A percentile compares a stretch with the other conserved stretches of the same genome.
These are phyloP conservation scores for Peziza echinospora DNA, from an alignment of 495 filamentous ascomycete species.

Conservation along the genomic window DNA sequence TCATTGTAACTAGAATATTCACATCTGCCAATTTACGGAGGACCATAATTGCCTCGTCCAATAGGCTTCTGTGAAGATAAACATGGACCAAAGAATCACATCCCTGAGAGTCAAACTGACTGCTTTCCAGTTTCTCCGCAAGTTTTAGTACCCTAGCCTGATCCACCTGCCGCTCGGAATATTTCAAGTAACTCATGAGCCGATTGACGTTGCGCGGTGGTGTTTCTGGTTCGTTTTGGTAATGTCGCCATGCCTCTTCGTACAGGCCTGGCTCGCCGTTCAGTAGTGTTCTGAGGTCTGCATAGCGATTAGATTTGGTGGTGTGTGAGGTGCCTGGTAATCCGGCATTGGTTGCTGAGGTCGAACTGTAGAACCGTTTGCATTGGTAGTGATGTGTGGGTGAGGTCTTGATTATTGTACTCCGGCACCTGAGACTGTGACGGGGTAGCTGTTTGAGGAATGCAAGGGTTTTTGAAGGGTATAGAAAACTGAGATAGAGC, in stretches of 20 bases:
- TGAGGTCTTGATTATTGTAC: no score
- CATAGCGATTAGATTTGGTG: no score
- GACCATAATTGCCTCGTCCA: not conserved
- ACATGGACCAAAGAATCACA: not conserved
- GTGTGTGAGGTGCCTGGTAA: no score
- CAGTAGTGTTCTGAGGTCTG: not conserved
- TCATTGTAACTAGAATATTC: not conserved
- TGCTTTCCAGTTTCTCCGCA: not conserved
- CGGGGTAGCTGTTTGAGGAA: slow-evolving; percentile 6
- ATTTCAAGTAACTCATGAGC: slow-evolving; percentile 5
- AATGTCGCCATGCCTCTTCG: slow-evolving; percentile 17
- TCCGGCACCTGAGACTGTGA: not conserved
- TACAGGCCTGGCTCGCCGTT: not conserved
- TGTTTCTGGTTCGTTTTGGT: slow-evolving; percentile 1
- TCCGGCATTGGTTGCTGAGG: no score
- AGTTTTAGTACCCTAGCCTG: slow-evolving; percentile 8
- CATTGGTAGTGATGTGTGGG: no score
- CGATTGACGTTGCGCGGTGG: not conserved
- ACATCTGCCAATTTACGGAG: not conserved
- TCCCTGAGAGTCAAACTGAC: not conserved
- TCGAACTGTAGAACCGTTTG: not conserved
- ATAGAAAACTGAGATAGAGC: slow-evolving; percentile 17
- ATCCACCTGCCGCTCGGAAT: slow-evolving; percentile 8
- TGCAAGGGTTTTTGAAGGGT: slow-evolving; percentile 15
- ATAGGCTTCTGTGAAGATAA: not conserved